phyloP scores from a whole-genome alignment of 2,329 filamentous ascomycete species.

The Alternaria burnsii region DNA sequence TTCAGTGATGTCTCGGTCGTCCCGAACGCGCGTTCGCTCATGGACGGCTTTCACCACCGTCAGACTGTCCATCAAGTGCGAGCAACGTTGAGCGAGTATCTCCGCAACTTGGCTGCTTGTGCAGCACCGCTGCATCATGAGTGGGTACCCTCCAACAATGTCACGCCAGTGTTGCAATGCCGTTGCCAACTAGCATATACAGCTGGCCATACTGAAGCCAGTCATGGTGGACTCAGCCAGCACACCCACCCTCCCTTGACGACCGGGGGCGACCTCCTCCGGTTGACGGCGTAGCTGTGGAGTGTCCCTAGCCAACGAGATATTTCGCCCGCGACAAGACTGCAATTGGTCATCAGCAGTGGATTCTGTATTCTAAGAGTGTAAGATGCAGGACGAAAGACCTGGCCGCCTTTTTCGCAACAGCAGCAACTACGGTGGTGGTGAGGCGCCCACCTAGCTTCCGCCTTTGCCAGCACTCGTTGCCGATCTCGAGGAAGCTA shows the following conservation, averaged over 20 bases:
- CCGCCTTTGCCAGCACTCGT: background rate
- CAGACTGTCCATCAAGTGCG: background rate
- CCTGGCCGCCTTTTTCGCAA: background rate
- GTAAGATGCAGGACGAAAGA: background rate
- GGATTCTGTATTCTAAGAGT: background rate
- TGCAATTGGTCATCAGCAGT: background rate
- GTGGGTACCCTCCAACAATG: background rate
- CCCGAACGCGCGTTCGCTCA: slow-evolving; percentile 3
- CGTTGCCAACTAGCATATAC: background rate
- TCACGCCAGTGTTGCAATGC: background rate
- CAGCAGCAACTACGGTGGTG: background rate
- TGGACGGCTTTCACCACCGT: background rate
- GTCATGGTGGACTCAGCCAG: background rate
- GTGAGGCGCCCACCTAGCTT: background rate
- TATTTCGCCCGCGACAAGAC: background rate
- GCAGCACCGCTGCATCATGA: background rate
- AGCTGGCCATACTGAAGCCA: background rate
- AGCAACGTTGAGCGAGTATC: slow-evolving; percentile 1
- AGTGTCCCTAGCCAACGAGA: background rate
- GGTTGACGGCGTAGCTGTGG: background rate
- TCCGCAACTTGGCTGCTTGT: background rate
- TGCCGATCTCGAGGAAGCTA: background rate
- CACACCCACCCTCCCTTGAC: background rate
- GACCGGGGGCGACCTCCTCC: background rate
- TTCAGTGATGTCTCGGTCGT: slow-evolving; percentile 14